Conservation (phyloP, 352 stramenopile genomes). For the Peronospora destructor region DNA sequence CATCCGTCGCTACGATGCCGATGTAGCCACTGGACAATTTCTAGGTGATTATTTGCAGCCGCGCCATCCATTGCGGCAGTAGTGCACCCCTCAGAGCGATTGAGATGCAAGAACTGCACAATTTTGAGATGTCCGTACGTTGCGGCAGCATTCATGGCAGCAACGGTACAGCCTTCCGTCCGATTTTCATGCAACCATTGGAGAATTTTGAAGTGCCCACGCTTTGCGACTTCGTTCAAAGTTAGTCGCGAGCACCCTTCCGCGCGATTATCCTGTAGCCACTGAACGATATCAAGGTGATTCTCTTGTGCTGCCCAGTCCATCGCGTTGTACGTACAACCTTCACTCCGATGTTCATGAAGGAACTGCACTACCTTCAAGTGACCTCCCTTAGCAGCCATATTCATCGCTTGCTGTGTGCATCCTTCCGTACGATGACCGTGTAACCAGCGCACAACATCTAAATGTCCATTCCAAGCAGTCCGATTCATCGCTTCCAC, state of each 20-base stretch:
- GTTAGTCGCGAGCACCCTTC: conserved; percentile 32
- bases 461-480: conserved; percentile 24
- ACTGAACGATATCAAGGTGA: conserved; percentile 26
- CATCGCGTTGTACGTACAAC: conserved; percentile 34
- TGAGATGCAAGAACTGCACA: conserved; percentile 28
- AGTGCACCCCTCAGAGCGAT: conserved; percentile 29
- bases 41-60: conserved; percentile 28
- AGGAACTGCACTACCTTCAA: conserved; percentile 29
- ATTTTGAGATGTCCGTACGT: conserved; percentile 26
- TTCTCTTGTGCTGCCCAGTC: conserved; percentile 22
- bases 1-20: conserved; percentile 28
- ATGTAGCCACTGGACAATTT: conserved; percentile 31
- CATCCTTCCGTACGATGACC: conserved; percentile 24
- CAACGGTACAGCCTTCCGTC: conserved; percentile 21
- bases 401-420: conserved; percentile 31
- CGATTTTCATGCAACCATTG: conserved; percentile 25
- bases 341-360: conserved; percentile 23
- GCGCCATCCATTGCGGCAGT: conserved; percentile 30
- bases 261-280: conserved; percentile 19
- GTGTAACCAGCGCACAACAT: conserved; percentile 25
- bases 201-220: conserved; percentile 24
- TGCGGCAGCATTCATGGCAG: conserved; percentile 27
- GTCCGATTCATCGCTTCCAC: conserved; percentile 29
- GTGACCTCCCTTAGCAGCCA: conserved; percentile 22
- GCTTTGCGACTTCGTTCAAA: conserved; percentile 28